These are phyloP conservation scores for Proliferodiscus dingleyae DNA, from an alignment of 2,329 filamentous ascomycete genomes.

Conservation along the genomic window DNA sequence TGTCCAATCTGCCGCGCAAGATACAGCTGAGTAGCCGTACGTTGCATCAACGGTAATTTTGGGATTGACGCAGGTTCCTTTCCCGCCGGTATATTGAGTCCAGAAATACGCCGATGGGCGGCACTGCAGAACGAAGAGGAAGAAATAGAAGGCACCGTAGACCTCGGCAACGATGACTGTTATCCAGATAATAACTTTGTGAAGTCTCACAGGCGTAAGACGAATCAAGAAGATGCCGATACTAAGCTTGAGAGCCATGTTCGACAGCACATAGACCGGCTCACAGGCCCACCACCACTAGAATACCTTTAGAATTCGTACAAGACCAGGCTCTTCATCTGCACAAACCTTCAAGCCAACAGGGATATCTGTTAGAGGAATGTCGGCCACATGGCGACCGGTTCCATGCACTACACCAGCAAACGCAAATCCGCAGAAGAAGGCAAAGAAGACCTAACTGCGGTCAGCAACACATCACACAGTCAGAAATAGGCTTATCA, in stretches of 20 bases:
- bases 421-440: conserved; percentile 24
- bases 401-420: conserved; percentile 25
- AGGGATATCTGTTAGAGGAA: conserved; percentile 22
- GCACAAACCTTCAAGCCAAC: conserved; percentile 26
- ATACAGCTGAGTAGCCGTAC: conserved; percentile 37
- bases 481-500: not conserved
- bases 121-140: conserved; percentile 38
- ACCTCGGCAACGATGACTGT: conserved; percentile 31
- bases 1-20: conserved; percentile 37
- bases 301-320: conserved; percentile 1
- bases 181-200: conserved; percentile 33
- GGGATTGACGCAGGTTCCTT: conserved; percentile 32
- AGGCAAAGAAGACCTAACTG: conserved; percentile 20
- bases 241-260: conserved; percentile 36
- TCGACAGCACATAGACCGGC: conserved; percentile 36
- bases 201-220: conserved; percentile 30
- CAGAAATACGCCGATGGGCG: conserved; percentile 36
- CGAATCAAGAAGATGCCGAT: conserved; percentile 38
- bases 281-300: conserved; percentile 37
- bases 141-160: conserved; percentile 34
- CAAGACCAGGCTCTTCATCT: not conserved
- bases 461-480: conserved; percentile 6
- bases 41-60: conserved; percentile 31
- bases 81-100: conserved; percentile 31
- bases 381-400: conserved; percentile 22